phyloP scores from a whole-genome alignment of 2,329 filamentous ascomycete species.

The Herpotrichia juniperi region DNA sequence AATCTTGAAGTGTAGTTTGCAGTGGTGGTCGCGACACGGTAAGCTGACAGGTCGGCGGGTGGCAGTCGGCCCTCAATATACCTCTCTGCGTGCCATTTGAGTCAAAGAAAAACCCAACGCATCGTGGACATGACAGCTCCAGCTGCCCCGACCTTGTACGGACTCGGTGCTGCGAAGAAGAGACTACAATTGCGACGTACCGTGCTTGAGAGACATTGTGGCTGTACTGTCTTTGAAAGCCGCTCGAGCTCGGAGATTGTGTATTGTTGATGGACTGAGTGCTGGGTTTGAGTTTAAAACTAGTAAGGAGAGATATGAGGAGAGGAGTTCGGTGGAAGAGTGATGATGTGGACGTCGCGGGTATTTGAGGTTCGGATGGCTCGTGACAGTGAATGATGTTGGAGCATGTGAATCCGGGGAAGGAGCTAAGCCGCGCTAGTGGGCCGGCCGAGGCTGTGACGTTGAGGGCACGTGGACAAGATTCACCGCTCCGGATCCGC shows the following conservation, averaged over 20 bases:
- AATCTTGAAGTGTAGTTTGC: neutral
- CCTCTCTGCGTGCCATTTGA: too few relatives aligned
- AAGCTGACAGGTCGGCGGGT: neutral
- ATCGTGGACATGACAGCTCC: neutral
- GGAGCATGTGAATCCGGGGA: constrained; percentile 18
- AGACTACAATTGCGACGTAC: constrained; percentile 21
- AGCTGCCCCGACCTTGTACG: neutral
- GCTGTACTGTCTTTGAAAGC: constrained; percentile 3
- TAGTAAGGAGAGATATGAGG: neutral
- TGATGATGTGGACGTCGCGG: neutral
- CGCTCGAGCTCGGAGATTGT: neutral
- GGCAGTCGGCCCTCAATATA: neutral
- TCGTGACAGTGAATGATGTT: constrained; percentile 12
- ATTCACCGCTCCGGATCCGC: neutral
- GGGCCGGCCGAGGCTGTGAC: constrained; percentile 21
- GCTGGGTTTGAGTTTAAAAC: neutral
- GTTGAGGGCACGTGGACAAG: constrained; percentile 8
- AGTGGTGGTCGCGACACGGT: neutral
- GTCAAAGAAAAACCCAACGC: neutral
- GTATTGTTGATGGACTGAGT: neutral
- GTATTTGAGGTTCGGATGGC: constrained; percentile 13
- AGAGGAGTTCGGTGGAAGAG: neutral
- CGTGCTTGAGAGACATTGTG: constrained; percentile 41
- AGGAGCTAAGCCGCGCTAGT: constrained; percentile 18
- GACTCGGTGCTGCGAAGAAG: neutral